These are phyloP conservation scores for Grosmannia huntii DNA, from an alignment of 2,329 filamentous ascomycete genomes.

Conservation along the genomic window DNA sequence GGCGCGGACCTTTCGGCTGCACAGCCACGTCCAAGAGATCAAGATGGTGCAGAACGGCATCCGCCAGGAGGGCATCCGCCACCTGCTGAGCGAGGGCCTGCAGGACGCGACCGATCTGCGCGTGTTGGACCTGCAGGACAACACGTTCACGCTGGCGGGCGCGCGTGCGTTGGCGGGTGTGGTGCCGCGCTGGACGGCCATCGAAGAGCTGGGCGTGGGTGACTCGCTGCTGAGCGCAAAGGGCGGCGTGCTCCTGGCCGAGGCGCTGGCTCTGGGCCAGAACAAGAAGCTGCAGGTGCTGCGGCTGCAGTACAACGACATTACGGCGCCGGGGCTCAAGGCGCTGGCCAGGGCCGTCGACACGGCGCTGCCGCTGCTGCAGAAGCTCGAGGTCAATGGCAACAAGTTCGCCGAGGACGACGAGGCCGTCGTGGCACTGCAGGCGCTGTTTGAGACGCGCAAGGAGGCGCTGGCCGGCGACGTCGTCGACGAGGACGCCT, in stretches of 20 bases:
- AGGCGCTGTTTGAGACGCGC: conserved; percentile 59
- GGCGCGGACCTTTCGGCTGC: conserved; percentile 75
- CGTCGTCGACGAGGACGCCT: conserved; percentile 60
- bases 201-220: conserved; percentile 76
- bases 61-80: conserved; percentile 78
- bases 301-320: conserved; percentile 88
- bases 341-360: conserved; percentile 56
- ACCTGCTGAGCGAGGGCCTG: conserved; percentile 68
- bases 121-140: conserved; percentile 87
- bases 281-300: conserved; percentile 72
- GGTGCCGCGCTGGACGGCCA: conserved; percentile 57
- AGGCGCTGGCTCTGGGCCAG: conserved; percentile 59
- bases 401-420: conserved; percentile 92
- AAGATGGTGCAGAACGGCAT: conserved; percentile 99
- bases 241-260: conserved; percentile 61
- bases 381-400: conserved; percentile 85
- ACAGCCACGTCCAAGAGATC: conserved; percentile 68
- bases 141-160: conserved; percentile 80
- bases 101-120: conserved; percentile 54
- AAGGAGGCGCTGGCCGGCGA: conserved; percentile 61
- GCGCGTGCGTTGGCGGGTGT: conserved; percentile 67
- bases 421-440: conserved; percentile 52
- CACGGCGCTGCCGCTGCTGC: conserved; percentile 58
- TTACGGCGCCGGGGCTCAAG: conserved; percentile 63
- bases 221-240: conserved; percentile 75